A percentile compares a stretch with the other conserved stretches of the same genome.
Conservation (phyloP, 306 rosid species). For the Canavalia gladiata region DNA sequence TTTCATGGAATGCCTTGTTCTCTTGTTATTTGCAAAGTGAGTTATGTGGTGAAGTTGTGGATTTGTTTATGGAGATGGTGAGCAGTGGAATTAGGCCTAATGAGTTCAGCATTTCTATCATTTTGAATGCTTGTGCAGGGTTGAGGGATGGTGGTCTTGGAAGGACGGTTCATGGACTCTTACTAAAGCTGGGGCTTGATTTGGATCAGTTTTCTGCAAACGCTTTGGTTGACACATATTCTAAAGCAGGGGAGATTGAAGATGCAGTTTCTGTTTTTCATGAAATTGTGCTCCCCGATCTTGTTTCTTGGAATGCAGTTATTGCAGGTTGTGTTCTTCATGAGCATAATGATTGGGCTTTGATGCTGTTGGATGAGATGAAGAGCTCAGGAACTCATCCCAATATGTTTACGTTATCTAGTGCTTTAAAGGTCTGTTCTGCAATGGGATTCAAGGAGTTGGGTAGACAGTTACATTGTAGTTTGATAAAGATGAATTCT, state of each 20-base stretch:
- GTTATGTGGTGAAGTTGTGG: constrained; percentile 60
- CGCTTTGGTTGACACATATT: constrained; percentile 91
- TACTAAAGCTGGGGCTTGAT: constrained; percentile 76
- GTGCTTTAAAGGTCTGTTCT: constrained; percentile 84
- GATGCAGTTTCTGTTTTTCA: constrained; percentile 68
- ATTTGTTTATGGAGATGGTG: constrained; percentile 76
- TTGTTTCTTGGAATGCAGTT: constrained; percentile 92
- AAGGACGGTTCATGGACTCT: constrained; percentile 63
- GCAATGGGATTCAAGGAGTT: constrained; percentile 61
- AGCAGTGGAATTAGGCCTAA: constrained; percentile 69
- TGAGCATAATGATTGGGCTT: constrained; percentile 63
- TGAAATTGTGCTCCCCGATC: constrained; percentile 70
- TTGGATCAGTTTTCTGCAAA: constrained; percentile 75
- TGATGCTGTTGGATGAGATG: constrained; percentile 63
- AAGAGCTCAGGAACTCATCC: constrained; percentile 59
- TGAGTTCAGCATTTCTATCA: constrained; percentile 81
- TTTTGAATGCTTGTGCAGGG: constrained; percentile 77
- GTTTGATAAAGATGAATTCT: constrained; percentile 71
- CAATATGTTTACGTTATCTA: constrained; percentile 81
- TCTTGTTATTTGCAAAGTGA: constrained; percentile 77
- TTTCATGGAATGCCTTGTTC: constrained; percentile 85
- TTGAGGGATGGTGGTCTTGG: constrained; percentile 62
- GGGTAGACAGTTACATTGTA: constrained; percentile 81
- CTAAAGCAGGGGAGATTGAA: constrained; percentile 67
- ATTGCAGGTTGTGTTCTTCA: constrained; percentile 90